Evolutionary conservation across 805 yeast species (phyloP), one percentile per base, ranked within the genome.

Genomic region (Teunomyces atbi): DNA sequence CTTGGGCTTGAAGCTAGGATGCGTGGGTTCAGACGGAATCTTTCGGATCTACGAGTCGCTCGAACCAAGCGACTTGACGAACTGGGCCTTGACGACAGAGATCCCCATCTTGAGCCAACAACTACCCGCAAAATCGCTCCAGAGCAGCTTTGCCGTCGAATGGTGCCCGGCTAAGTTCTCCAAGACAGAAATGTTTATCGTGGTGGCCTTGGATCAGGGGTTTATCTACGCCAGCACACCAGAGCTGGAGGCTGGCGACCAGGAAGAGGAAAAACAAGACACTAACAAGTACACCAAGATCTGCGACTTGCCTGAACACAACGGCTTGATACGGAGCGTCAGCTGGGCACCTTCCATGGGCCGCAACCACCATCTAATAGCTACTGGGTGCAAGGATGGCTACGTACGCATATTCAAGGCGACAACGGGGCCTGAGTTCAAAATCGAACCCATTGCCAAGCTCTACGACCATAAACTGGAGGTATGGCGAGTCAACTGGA

Each of bases 321-420:
- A 79, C 45, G 96, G 96, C 2, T 74, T 92, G 34, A 89, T 92
- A 28, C 74, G 98, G 58, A 86, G 90, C 13, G 89, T 91, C 4
- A 77, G 91, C 26, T 92, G 99, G 99, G 98, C 98, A 0, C 97
- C 98, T 2, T 82, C 95, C 0, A 88, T 91, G 85, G 98, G 98
- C 2, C 74, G 96, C 54, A 82, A 84, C 52, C 88, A 81, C 62
- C 96, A 92, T 56, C 70, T 91, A 41, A 74, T 94, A 36, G 98
- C 99, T 0, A 92, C 98, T 0, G 98, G 95, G 4, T 90, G 96
- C 62, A 90, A 90, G 62, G 99, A 94, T 63, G 99, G 98, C 1
- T 81, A 74, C 58, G 90, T 94, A 8, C 78, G 98, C 44, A 84
- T 94, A 2, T 92, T 84, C 74, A 88, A 86, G 63, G 72, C 90